phyloP scores from a whole-genome alignment of 2,329 filamentous ascomycete species.

The Colletotrichum orbiculare region DNA sequence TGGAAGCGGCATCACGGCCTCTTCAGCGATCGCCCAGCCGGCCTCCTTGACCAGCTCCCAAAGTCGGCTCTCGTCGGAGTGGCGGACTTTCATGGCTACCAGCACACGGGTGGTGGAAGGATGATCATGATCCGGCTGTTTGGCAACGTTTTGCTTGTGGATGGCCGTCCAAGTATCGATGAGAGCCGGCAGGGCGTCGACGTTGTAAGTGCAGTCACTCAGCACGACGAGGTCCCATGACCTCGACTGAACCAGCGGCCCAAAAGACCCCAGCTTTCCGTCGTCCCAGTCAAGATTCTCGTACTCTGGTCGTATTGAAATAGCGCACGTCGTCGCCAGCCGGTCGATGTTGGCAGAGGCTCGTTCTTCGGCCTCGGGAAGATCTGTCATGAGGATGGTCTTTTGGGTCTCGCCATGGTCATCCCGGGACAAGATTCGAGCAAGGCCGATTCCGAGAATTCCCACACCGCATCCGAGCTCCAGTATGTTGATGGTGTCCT shows the following conservation, averaged over 20 bases:
- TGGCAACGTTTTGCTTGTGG: constrained; percentile 50
- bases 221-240: constrained; percentile 66
- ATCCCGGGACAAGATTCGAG: constrained; percentile 45
- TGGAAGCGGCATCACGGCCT: constrained; percentile 56
- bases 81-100: constrained; percentile 66
- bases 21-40: constrained; percentile 57
- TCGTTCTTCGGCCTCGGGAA: constrained; percentile 63
- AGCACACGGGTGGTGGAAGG: constrained; percentile 55
- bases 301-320: constrained; percentile 51
- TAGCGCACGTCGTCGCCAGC: constrained; percentile 20
- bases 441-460: constrained; percentile 62
- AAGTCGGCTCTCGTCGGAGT: constrained; percentile 61
- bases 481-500: constrained; percentile 54
- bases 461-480: constrained; percentile 70
- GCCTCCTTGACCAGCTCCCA: constrained; percentile 58
- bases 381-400: constrained; percentile 65
- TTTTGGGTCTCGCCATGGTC: constrained; percentile 38
- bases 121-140: constrained; percentile 26
- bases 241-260: constrained; percentile 49
- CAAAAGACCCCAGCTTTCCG: constrained; percentile 58
- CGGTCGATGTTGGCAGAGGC: constrained; percentile 59
- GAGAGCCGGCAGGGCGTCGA: constrained; percentile 64
- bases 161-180: constrained; percentile 64
- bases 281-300: constrained; percentile 69
- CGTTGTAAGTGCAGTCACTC: constrained; percentile 72